A percentile compares a stretch with the other conserved stretches of the same genome.
phyloP scores from a whole-genome alignment of 202 grass and related monocot genomes.

The Setaria viridis region DNA sequence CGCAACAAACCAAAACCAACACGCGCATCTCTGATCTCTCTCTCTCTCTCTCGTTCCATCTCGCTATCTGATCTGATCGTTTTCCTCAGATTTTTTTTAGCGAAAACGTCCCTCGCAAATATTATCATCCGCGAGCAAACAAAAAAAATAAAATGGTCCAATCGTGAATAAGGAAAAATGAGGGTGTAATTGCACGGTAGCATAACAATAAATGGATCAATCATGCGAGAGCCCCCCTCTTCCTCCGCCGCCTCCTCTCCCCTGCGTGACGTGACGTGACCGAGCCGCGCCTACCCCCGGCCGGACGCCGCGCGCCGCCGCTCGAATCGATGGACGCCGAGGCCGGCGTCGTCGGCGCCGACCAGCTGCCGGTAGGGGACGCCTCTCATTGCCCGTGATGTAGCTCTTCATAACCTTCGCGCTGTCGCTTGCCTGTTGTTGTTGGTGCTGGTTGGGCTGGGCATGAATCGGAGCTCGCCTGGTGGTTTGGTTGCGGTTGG shows the following conservation, averaged over 20 bases:
- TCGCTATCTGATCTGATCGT: background rate
- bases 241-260: background rate
- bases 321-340: slow-evolving; percentile 59
- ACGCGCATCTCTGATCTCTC: background rate
- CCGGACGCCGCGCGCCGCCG: slow-evolving; percentile 48
- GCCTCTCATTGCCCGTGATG: slow-evolving; percentile 35
- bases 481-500: background rate
- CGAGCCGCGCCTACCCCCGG: slow-evolving; percentile 13
- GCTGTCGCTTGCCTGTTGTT: background rate
- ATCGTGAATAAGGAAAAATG: background rate
- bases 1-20: background rate
- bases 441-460: background rate
- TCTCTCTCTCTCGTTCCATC: no score
- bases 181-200: background rate
- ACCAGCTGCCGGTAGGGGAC: slow-evolving; percentile 42
- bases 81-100: background rate
- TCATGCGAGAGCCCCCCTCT: background rate
- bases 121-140: background rate
- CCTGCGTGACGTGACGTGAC: slow-evolving; percentile 36
- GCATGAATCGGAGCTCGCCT: slow-evolving; percentile 11
- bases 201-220: background rate
- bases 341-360: slow-evolving; percentile 41
- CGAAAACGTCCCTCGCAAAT: background rate
- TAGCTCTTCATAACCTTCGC: background rate
- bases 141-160: background rate